Evolutionary conservation across 768 basidiomycete genomes (phyloP).

Genomic region (Boletus rufocinnamomeus): DNA sequence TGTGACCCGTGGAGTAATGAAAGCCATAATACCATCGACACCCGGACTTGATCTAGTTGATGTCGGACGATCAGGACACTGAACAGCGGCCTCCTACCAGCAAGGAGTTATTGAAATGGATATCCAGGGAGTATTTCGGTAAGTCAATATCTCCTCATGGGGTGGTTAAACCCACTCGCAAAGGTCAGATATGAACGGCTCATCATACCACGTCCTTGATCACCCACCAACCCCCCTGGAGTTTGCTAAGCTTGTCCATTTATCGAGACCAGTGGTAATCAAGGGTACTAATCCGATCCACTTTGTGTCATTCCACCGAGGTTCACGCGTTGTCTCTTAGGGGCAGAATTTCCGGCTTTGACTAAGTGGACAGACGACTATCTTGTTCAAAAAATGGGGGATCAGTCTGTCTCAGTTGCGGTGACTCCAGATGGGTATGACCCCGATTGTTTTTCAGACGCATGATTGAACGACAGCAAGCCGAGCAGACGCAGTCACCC

Average conservation of each 20-base stretch:
- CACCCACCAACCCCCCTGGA: constrained; percentile 64
- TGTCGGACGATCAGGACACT: constrained; percentile 15
- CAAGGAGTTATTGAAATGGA: constrained; percentile 33
- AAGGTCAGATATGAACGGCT: constrained; percentile 59
- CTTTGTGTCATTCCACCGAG: background rate
- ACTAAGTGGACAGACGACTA: constrained; percentile 68
- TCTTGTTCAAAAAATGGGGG: constrained; percentile 56
- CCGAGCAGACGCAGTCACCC: constrained; percentile 73
- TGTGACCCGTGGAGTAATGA: constrained; percentile 1
- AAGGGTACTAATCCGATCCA: constrained; percentile 47
- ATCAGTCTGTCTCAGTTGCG: constrained; percentile 64
- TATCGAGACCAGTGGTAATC: constrained; percentile 74
- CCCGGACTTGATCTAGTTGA: background rate
- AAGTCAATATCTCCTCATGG: background rate
- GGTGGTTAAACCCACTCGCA: constrained; percentile 1
- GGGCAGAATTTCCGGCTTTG: constrained; percentile 47
- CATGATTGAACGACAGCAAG: constrained; percentile 39
- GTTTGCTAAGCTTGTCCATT: constrained; percentile 65
- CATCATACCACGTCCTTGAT: constrained; percentile 49
- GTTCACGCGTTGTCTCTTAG: constrained; percentile 35
- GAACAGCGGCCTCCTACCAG: constrained; percentile 17
- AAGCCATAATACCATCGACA: no score
- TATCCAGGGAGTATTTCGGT: constrained; percentile 42
- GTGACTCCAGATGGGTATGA: constrained; percentile 82
- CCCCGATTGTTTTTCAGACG: background rate